Conservation (phyloP, 2,329 filamentous ascomycete species). For the Tolypocladium pustulatum region DNA sequence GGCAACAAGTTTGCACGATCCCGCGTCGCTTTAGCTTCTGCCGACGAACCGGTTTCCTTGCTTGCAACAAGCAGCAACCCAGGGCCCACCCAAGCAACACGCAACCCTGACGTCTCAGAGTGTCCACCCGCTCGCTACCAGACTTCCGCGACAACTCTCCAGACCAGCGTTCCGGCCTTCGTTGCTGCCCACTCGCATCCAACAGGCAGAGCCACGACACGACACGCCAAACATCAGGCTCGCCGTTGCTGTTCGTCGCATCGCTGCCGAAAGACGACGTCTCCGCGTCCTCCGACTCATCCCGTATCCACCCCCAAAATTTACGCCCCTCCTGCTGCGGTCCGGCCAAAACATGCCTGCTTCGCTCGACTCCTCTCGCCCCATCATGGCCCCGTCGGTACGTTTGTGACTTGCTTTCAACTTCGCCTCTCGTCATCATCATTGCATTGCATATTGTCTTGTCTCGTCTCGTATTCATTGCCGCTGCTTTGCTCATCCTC, state of each 20-base stretch:
- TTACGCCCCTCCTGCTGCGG: neutral
- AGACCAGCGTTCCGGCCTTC: neutral
- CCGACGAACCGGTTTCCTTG: neutral
- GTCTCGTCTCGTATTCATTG: conserved; percentile 2
- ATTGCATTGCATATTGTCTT: conserved; percentile 1
- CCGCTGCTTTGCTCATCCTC: neutral
- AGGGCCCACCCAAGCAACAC: neutral
- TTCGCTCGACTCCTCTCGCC: conserved; percentile 49
- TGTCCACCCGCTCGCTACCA: neutral
- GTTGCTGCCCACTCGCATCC: neutral
- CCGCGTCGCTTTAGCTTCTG: neutral
- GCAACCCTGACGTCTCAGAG: neutral
- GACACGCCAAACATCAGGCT: neutral
- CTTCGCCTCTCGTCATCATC: conserved; percentile 3
- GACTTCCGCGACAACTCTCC: neutral
- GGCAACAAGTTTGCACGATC: neutral
- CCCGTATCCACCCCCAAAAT: neutral
- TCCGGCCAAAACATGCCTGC: conserved; percentile 34
- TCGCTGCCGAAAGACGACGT: neutral
- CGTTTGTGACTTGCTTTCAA: conserved; percentile 18
- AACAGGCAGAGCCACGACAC: neutral
- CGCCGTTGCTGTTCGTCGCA: neutral
- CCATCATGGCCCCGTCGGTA: conserved; percentile 55
- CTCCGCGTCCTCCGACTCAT: neutral
- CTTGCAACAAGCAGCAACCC: neutral